Base-by-base conservation (phyloP, 495 filamentous ascomycete species). In the Sporormia fimetaria region DNA sequence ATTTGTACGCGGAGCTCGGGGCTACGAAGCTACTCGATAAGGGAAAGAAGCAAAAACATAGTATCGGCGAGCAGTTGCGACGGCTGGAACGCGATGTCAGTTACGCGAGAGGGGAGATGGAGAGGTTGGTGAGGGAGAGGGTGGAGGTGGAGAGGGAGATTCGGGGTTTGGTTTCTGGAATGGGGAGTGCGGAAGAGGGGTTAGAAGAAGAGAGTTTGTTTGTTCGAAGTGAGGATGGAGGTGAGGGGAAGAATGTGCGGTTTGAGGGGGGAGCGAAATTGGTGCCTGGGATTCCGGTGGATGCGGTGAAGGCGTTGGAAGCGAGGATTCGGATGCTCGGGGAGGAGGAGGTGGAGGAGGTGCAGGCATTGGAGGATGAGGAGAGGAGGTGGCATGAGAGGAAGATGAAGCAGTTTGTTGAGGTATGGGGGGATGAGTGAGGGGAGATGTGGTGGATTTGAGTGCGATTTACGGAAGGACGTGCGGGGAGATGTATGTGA, bases 171-270 rank as follows among this genome's bases (percentile, higher is more conserved):
- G 23, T 63, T 74, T 33, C 58, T 80, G 2, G 68, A n/a, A n/a
- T 71, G 36, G 65, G 81, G 3, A 60, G 62, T 22, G 63, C 59
- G 57, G 70, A 65, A 52, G 66, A 67, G 42, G 71, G 80, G 40
- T 58, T 72, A 12, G 44, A 50, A 50, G 46, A 42, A 42, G 40
- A 25, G 15, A 8, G 46, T 50, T 15, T 24, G 33, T 4, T 50
- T 50, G 23, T 20, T 29, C 14, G 33, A n/a, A n/a, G n/a, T n/a
- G n/a, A n/a, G n/a, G n/a, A n/a, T n/a, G n/a, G n/a, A n/a, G n/a
- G n/a, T n/a, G n/a, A n/a, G n/a, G n/a, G n/a, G n/a, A n/a, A n/a
- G n/a, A n/a, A n/a, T n/a, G n/a, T n/a, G n/a, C n/a, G n/a, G n/a
- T n/a, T n/a, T n/a, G n/a, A n/a, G n/a, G n/a, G n/a, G n/a, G n/a